These are phyloP conservation scores for Aspergillus carbonarius DNA, from an alignment of 2,329 filamentous ascomycete species.

Conservation along the genomic window DNA sequence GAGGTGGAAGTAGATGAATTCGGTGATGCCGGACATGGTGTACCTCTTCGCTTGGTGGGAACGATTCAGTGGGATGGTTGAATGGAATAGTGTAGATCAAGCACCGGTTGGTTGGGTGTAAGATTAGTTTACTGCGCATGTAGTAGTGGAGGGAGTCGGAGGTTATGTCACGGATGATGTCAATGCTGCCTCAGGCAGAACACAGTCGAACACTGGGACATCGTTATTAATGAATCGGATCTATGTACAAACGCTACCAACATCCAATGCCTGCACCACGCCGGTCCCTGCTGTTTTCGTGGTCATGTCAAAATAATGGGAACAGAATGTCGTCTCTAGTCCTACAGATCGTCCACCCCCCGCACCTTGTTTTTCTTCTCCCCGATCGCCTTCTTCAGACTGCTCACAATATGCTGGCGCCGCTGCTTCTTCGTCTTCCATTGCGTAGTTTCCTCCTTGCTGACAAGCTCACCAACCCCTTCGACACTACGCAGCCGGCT, in stretches of 20 bases:
- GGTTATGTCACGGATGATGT: constrained; percentile 5
- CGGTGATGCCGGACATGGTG: constrained; percentile 30
- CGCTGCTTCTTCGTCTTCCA: constrained; percentile 41
- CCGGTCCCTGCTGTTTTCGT: constrained; percentile 10
- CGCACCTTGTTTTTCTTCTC: constrained; percentile 36
- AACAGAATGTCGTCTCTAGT: constrained; percentile 8
- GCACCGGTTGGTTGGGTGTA: too few relatives aligned
- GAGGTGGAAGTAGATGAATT: constrained; percentile 40
- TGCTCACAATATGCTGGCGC: constrained; percentile 35
- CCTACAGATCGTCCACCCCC: constrained; percentile 32
- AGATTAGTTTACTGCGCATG: too few relatives aligned
- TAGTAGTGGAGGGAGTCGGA: too few relatives aligned
- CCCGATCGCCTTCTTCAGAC: constrained; percentile 37
- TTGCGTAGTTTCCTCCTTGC: constrained; percentile 30
- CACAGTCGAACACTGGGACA: too few relatives aligned
- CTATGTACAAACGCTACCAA: constrained; percentile 4
- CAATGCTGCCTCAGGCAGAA: neutral
- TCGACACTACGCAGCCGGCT: constrained; percentile 36
- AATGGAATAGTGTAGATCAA: neutral
- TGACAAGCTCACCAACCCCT: constrained; percentile 23
- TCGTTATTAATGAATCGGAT: constrained; percentile 5
- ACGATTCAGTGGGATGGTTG: neutral
- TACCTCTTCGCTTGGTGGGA: too few relatives aligned
- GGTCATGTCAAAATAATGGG: constrained; percentile 5
- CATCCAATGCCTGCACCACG: constrained; percentile 1